phyloP scores from a whole-genome alignment of 78 protist genomes.

The Andalucia godoyi region DNA sequence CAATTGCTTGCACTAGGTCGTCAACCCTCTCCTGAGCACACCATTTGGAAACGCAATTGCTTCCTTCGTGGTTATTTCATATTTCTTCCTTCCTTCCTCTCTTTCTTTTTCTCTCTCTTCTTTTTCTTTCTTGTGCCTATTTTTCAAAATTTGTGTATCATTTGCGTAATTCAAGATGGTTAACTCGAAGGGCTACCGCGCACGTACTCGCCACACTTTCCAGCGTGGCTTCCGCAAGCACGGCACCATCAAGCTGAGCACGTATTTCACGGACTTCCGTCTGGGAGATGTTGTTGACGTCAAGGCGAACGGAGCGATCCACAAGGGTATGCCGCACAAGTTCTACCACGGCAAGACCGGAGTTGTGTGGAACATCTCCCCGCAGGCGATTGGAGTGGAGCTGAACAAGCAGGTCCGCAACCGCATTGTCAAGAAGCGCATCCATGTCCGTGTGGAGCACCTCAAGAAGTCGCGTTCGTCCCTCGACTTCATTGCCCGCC shows the following conservation, averaged over 20 bases:
- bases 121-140: not conserved
- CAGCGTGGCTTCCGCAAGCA: constrained; percentile 69
- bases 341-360: constrained; percentile 99
- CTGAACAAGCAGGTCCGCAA: constrained; percentile 90
- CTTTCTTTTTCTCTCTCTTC: not conserved
- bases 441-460: constrained; percentile 98
- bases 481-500: constrained; percentile 75
- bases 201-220: constrained; percentile 86
- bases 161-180: constrained; percentile 47
- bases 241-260: constrained; percentile 53
- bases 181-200: constrained; percentile 84
- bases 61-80: too few species aligned
- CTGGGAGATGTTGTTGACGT: constrained; percentile 92
- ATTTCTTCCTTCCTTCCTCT: not conserved
- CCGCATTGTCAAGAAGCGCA: constrained; percentile 89
- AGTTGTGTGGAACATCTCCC: constrained; percentile 94
- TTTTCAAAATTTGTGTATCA: not conserved
- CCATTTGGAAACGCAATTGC: too few species aligned
- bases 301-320: constrained; percentile 81
- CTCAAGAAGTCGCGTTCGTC: constrained; percentile 82
- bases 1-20: too few species aligned
- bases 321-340: constrained; percentile 99
- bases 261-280: constrained; percentile 45
- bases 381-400: constrained; percentile 95
- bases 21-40: too few species aligned